Conservation (phyloP, 2,329 filamentous ascomycete species). For the Arthrobotrys sinensis region DNA sequence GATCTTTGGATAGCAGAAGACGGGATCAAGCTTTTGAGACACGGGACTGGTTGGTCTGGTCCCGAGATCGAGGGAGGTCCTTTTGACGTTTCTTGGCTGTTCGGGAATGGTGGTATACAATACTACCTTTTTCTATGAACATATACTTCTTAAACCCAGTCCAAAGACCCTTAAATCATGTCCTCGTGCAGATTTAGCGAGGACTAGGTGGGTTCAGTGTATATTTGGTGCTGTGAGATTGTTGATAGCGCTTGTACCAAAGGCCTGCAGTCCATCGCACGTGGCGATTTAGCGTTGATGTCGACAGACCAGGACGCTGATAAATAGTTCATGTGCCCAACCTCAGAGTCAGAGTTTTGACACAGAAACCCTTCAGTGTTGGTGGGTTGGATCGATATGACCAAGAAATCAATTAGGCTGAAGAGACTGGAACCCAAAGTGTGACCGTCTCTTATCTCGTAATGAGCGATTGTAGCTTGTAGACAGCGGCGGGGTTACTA, state of each 20-base stretch:
- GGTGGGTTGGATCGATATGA: not conserved
- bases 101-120: not conserved
- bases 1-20: conserved; percentile 35
- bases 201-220: conserved; percentile 25
- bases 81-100: conserved; percentile 57
- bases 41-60: conserved; percentile 59
- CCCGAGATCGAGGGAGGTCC: conserved; percentile 32
- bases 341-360: conserved; percentile 37
- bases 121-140: not conserved
- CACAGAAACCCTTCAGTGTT: not conserved
- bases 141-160: conserved; percentile 10
- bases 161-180: conserved; percentile 54
- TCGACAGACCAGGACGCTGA: conserved; percentile 8
- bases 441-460: conserved; percentile 11
- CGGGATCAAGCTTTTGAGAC: conserved; percentile 59
- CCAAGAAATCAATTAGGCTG: not conserved
- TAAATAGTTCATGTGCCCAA: conserved; percentile 57
- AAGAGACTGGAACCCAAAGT: not conserved
- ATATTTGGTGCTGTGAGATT: conserved; percentile 22
- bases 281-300: conserved; percentile 56
- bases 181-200: conserved; percentile 59
- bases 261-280: conserved; percentile 56
- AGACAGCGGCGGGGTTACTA: not conserved
- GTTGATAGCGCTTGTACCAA: conserved; percentile 28
- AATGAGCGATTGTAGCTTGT: too few relatives aligned